Percentiles rank a stretch among this genome's conserved stretches.
phyloP scores from a whole-genome alignment of 2,329 filamentous ascomycete species.

The Fusarium praegraminearum region DNA sequence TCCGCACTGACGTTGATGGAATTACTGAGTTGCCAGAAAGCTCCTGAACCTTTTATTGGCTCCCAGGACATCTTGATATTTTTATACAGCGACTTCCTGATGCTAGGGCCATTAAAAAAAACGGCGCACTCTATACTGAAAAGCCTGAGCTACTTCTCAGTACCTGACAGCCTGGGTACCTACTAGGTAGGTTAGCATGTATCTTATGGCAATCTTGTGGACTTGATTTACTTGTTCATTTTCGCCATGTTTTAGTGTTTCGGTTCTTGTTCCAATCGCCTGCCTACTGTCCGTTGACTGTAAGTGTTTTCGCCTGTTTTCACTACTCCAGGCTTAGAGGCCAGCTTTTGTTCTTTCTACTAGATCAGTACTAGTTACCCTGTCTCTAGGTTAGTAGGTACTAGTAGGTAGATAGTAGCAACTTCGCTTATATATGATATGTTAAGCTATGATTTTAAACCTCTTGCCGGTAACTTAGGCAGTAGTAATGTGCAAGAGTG shows the following conservation, averaged over 20 bases:
- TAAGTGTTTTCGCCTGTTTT: background rate
- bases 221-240: background rate
- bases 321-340: background rate
- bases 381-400: background rate
- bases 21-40: background rate
- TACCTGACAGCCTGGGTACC: too few species aligned
- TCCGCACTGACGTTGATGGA: slow-evolving; percentile 34
- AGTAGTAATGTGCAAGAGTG: background rate
- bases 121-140: background rate
- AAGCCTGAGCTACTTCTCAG: background rate
- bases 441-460: background rate
- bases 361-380: background rate
- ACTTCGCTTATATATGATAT: background rate
- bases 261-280: background rate
- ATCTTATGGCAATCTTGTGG: background rate
- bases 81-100: background rate
- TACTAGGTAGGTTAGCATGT: too few species aligned
- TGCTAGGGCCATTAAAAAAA: background rate
- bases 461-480: background rate
- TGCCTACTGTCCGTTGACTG: too few species aligned
- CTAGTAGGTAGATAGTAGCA: background rate
- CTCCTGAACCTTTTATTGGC: slow-evolving; percentile 23
- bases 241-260: background rate
- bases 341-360: background rate
- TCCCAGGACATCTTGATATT: background rate